These are phyloP conservation scores for Ambrosia hybrid DNA, from an alignment of 140 eudicot species.

Conservation along the genomic window DNA sequence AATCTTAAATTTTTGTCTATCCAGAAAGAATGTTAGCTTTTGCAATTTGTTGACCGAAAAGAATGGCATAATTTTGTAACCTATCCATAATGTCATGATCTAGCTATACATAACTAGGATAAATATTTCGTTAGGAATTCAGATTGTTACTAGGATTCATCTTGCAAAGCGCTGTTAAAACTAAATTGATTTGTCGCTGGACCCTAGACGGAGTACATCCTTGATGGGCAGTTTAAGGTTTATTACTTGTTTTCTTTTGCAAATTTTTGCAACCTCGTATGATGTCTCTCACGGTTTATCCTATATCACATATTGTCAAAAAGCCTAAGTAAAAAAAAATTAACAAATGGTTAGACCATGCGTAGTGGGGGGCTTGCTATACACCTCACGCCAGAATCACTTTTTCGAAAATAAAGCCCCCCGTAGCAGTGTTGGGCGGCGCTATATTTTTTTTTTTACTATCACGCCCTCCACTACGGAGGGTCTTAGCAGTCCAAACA, in stretches of 20 bases:
- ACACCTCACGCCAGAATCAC: no score
- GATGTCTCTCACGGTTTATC: neutral
- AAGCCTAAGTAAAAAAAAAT: neutral
- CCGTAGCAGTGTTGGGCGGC: no score
- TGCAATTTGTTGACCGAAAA: no score
- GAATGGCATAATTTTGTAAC: no score
- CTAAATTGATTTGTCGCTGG: no score
- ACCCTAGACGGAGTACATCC: no score
- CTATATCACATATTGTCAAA: neutral
- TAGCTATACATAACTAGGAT: neutral
- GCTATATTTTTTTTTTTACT: no score
- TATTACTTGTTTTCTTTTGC: neutral
- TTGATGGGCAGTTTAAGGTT: neutral
- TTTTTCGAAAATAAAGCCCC: no score
- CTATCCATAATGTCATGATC: neutral
- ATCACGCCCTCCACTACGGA: no score
- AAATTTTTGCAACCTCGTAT: neutral
- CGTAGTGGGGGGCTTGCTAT: no score
- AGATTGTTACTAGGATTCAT: neutral
- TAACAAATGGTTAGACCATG: neutral
- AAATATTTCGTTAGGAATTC: neutral
- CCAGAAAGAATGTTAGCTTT: no score
- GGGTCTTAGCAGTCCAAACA: neutral
- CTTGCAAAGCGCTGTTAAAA: neutral
- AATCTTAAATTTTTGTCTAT: no score